A percentile compares a stretch with the other conserved stretches of the same genome.
phyloP scores from a whole-genome alignment of 2,329 filamentous ascomycete species.

The Calcarisporium arbuscula region DNA sequence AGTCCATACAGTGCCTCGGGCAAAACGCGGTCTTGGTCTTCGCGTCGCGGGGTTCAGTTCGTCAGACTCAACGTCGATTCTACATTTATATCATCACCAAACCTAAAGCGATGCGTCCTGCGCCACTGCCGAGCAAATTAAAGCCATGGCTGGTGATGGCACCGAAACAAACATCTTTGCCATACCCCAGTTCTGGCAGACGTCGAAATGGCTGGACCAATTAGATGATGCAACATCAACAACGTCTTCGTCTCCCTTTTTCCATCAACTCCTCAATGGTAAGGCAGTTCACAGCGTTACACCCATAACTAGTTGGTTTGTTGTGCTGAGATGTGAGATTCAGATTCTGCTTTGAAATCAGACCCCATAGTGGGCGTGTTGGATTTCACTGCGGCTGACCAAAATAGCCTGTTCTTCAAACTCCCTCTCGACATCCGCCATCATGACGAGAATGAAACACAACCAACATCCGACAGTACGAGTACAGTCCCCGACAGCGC shows the following conservation, averaged over 20 bases:
- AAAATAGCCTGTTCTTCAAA: conserved; percentile 38
- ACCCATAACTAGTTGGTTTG: too few species aligned
- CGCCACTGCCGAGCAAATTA: conserved; percentile 9
- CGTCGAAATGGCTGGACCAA: conserved; percentile 42
- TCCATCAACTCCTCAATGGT: conserved; percentile 29
- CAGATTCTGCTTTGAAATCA: too few species aligned
- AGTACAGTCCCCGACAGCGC: conserved; percentile 2
- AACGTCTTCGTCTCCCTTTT: too few species aligned
- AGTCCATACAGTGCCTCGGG: too few species aligned
- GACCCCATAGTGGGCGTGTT: too few species aligned
- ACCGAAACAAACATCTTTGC: conserved; percentile 53
- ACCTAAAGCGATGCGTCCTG: not conserved
- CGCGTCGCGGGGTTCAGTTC: conserved; percentile 12
- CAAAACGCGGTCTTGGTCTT: not conserved
- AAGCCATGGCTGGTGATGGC: conserved; percentile 29
- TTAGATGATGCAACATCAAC: too few species aligned
- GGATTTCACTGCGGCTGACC: not conserved
- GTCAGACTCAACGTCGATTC: not conserved
- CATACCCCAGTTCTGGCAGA: conserved; percentile 54
- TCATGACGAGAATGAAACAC: not conserved
- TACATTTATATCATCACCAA: not conserved
- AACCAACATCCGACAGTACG: not conserved
- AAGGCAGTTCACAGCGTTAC: too few species aligned
- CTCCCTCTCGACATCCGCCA: conserved; percentile 19
- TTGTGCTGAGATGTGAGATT: too few species aligned